Percentiles rank a stretch among this genome's conserved stretches.
These are phyloP conservation scores for Podospora conica DNA, from an alignment of 495 filamentous ascomycete genomes.

Conservation along the genomic window DNA sequence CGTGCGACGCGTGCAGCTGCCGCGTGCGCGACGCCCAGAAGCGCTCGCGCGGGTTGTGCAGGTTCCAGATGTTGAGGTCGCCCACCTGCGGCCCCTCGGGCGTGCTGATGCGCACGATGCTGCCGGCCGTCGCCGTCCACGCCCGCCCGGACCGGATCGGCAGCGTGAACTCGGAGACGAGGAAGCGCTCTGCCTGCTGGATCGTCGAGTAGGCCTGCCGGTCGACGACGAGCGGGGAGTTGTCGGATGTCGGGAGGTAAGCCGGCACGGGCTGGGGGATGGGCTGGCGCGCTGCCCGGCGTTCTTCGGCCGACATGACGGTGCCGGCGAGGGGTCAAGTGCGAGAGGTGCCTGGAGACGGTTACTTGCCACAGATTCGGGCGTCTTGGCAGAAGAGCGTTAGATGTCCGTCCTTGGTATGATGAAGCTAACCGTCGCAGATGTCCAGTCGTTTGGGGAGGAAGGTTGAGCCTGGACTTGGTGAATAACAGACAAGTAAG, in stretches of 20 bases:
- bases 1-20: conserved; percentile 69
- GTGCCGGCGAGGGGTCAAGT: background rate
- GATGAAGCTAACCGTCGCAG: background rate
- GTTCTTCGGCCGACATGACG: background rate
- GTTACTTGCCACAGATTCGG: too few relatives aligned
- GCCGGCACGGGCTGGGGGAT: conserved; percentile 40
- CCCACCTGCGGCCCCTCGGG: conserved; percentile 72
- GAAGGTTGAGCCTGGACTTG: too few relatives aligned
- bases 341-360: too few relatives aligned
- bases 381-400: background rate
- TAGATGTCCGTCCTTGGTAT: background rate
- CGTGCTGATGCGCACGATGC: conserved; percentile 64
- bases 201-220: conserved; percentile 36
- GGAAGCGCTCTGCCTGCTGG: conserved; percentile 27
- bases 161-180: conserved; percentile 39
- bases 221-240: conserved; percentile 40
- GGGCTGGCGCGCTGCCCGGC: conserved; percentile 6
- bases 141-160: conserved; percentile 56
- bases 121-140: conserved; percentile 56
- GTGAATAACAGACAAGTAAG: background rate
- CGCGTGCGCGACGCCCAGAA: conserved; percentile 76
- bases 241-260: conserved; percentile 37
- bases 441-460: background rate
- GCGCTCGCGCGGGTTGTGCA: conserved; percentile 65
- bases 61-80: conserved; percentile 77